phyloP scores from a whole-genome alignment of 148 eudicot genomes.

The Drosera capensis region DNA sequence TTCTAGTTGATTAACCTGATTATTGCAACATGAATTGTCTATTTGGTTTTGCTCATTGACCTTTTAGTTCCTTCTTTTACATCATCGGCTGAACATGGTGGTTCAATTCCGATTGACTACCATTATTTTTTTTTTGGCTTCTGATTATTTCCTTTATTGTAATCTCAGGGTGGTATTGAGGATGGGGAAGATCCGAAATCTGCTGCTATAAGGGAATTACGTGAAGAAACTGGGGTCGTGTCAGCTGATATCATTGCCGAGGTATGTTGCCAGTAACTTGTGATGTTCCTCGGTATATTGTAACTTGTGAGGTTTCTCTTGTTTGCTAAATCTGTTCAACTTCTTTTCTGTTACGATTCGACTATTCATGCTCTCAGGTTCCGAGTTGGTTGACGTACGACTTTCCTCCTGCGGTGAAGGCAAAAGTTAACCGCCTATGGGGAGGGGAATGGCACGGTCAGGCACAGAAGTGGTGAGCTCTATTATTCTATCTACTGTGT shows the following conservation, averaged over 20 bases:
- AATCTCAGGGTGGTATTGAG: conserved; percentile 74
- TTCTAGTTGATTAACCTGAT: too few relatives aligned
- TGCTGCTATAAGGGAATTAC: conserved; percentile 77
- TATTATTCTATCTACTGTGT: neutral
- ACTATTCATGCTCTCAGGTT: conserved; percentile 33
- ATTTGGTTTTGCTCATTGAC: too few relatives aligned
- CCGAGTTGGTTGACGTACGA: conserved; percentile 87
- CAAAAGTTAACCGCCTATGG: conserved; percentile 95
- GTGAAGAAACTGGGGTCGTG: conserved; percentile 80
- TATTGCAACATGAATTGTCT: too few relatives aligned
- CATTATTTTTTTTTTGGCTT: neutral
- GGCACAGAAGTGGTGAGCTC: conserved; percentile 79
- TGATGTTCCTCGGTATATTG: neutral
- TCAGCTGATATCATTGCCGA: conserved; percentile 75
- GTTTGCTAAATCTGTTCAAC: neutral
- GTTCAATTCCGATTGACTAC: neutral
- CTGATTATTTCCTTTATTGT: neutral
- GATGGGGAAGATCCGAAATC: conserved; percentile 71
- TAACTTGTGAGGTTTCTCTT: neutral
- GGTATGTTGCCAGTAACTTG: conserved; percentile 22
- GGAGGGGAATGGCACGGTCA: conserved; percentile 99
- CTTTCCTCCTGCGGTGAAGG: conserved; percentile 90
- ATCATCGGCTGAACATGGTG: too few relatives aligned
- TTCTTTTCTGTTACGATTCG: neutral
- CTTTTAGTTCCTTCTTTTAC: too few relatives aligned